Evolutionary conservation across 768 basidiomycete genomes (phyloP).

Genomic region (Leccinum olivaceopallidum): DNA sequence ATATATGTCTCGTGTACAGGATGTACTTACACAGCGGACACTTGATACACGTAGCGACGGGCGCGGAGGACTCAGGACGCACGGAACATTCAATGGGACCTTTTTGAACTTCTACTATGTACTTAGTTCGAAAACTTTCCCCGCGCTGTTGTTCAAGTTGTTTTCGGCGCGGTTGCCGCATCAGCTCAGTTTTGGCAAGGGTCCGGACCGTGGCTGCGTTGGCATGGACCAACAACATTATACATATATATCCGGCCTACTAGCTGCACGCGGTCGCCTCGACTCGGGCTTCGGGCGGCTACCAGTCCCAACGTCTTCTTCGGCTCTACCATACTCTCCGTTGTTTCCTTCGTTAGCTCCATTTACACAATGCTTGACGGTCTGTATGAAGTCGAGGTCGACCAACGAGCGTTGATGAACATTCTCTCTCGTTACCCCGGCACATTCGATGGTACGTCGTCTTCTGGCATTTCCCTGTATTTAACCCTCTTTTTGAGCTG

Average conservation of each 20-base stretch:
- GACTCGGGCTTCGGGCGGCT: conserved; percentile 1
- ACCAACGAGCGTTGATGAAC: conserved; percentile 17
- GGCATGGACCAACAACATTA: background rate
- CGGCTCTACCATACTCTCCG: background rate
- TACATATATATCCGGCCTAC: background rate
- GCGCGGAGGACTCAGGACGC: too few species aligned
- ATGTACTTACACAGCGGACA: background rate
- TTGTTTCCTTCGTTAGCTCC: background rate
- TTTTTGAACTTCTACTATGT: too few species aligned
- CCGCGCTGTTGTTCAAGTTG: background rate
- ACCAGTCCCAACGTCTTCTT: background rate
- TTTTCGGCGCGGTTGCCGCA: too few species aligned
- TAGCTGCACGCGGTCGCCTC: background rate
- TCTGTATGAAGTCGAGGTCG: conserved; percentile 18
- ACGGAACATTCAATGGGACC: too few species aligned
- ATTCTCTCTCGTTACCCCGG: conserved; percentile 22
- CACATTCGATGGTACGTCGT: conserved; percentile 7
- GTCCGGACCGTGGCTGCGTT: background rate
- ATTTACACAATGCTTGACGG: background rate
- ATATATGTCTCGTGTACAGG: background rate
- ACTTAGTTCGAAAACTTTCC: too few species aligned
- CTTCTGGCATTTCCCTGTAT: background rate
- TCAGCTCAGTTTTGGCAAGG: background rate
- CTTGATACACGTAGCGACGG: background rate
- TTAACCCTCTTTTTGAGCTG: background rate